Percentiles rank a stretch among this genome's conserved stretches.
Conservation (phyloP, 768 basidiomycete species). For the Cystoderma amianthinum region DNA sequence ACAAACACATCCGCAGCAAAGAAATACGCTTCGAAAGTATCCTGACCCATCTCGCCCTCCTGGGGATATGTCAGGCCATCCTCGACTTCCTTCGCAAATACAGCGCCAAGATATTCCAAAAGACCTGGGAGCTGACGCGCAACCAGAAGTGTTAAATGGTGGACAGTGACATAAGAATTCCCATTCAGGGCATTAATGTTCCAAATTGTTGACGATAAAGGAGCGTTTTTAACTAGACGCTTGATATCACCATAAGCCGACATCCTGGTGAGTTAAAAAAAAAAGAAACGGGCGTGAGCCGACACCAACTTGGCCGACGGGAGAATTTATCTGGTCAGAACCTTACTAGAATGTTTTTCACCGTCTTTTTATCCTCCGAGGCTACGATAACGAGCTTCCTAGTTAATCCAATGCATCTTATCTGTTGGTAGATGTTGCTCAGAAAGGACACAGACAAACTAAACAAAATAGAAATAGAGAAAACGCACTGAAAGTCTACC, state of each 20-base stretch:
- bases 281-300: too few relatives aligned
- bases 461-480: too few relatives aligned
- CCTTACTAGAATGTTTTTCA: too few relatives aligned
- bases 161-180: conserved; percentile 29
- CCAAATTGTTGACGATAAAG: conserved; percentile 44
- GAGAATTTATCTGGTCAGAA: too few relatives aligned
- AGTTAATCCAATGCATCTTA: too few relatives aligned
- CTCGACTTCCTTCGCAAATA: conserved; percentile 72
- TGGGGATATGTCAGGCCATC: conserved; percentile 84
- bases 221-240: conserved; percentile 15
- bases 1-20: conserved; percentile 73
- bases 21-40: conserved; percentile 68
- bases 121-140: conserved; percentile 40
- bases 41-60: conserved; percentile 46
- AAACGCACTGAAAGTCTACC: too few relatives aligned
- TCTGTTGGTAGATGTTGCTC: too few relatives aligned
- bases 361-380: too few relatives aligned
- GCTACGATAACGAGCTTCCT: too few relatives aligned
- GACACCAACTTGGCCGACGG: too few relatives aligned
- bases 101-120: conserved; percentile 46
- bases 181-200: neutral
- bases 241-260: conserved; percentile 69
- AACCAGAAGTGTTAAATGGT: conserved; percentile 41
- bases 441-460: too few relatives aligned
- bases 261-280: conserved; percentile 26